A percentile compares a stretch with the other conserved stretches of the same genome.
Evolutionary conservation across 768 basidiomycete genomes (phyloP).

Genomic region (Termitomyces eurrhizus): DNA sequence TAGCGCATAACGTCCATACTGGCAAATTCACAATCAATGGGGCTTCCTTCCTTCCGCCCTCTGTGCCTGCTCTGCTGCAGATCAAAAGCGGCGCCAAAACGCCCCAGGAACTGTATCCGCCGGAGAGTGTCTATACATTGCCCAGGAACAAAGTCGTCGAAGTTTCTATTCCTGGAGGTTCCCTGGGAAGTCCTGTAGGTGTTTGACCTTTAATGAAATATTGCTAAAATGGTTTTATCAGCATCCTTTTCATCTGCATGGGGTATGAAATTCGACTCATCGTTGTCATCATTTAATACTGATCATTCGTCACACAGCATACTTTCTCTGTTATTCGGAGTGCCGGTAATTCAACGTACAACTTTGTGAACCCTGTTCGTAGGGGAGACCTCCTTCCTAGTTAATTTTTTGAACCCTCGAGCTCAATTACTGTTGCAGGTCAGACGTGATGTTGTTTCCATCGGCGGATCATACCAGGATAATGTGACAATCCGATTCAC

Average conservation of each 20-base stretch:
- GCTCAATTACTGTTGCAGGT: background rate
- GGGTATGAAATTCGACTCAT: background rate
- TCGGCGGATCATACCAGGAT: conserved; percentile 25
- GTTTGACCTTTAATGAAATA: background rate
- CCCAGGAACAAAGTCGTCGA: conserved; percentile 43
- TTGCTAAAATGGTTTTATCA: conserved; percentile 5
- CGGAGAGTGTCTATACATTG: conserved; percentile 43
- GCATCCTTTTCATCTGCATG: conserved; percentile 6
- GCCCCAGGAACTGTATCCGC: conserved; percentile 44
- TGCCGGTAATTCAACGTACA: conserved; percentile 28
- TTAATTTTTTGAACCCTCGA: too few species aligned
- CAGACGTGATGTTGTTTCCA: conserved; percentile 30
- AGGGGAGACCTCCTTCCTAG: too few species aligned
- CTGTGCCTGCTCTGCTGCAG: conserved; percentile 52
- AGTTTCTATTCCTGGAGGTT: conserved; percentile 34
- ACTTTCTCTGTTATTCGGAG: conserved; percentile 34
- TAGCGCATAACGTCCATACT: conserved; percentile 14
- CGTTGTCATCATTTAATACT: background rate
- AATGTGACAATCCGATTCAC: conserved; percentile 45
- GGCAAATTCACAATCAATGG: conserved; percentile 27
- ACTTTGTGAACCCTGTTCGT: conserved; percentile 13
- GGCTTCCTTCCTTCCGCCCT: conserved; percentile 30
- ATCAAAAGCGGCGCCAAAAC: conserved; percentile 50
- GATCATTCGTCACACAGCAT: conserved; percentile 22
- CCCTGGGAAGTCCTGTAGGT: conserved; percentile 27